Evolutionary conservation across 306 rosid species (phyloP), one percentile per base, ranked within the genome.

Genomic region (Quercus alba): DNA sequence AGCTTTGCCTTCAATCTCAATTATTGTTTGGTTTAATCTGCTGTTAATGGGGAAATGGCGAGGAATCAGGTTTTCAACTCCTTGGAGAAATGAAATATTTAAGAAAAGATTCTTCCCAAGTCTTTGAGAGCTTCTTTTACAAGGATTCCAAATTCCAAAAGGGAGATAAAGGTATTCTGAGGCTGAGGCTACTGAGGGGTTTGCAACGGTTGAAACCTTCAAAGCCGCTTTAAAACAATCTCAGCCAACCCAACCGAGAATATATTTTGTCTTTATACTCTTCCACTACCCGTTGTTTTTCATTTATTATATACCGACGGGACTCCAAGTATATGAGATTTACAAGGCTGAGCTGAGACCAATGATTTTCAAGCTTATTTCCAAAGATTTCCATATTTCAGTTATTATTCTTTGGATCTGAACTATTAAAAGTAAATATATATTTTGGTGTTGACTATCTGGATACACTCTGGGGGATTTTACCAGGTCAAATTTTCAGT

Each of bases 191-290:
- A 23, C 54, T 0, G 46, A 79, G 78, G 81, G 63, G 74, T 20
- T 78, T 52, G 75, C 84, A 90, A 92, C 93, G 92, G 93, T 72
- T 92, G 87, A 86, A 90, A 92, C 87, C 80, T 84, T 88, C 86
- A 87, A 87, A 88, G 89, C 80, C 80, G 85, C 94, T 88, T 92
- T 87, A 58, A 58, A 56, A 63, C 66, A 1, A 17, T 44, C 78
- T 71, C 15, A 35, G 1, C 33, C 20, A 56, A 68, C 31, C 17
- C 17, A 49, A 13, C 79, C 62, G 76, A 78, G 77, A 84, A 78
- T 83, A 76, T 77, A 75, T 81, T 74, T 26, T 23, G 46, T 78
- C 87, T 77, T 86, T 85, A 79, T 52, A 9, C 54, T 8, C 54
- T 68, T 14, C 19, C 72, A 17, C 56, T 56, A 35, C 73, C 89